phyloP scores from a whole-genome alignment of 306 rosid species.

The Fragaria vesca region DNA sequence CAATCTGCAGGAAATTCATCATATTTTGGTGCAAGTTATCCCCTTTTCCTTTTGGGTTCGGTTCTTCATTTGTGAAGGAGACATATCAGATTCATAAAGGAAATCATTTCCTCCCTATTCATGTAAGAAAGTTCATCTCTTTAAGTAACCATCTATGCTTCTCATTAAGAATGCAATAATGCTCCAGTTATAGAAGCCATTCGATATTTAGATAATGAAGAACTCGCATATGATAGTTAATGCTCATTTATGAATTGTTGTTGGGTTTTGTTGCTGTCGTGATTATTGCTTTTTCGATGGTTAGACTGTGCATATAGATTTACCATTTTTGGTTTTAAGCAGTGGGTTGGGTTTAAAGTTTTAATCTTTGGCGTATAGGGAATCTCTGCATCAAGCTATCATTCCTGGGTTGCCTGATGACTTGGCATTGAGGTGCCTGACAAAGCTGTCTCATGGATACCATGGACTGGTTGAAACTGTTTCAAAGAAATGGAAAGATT shows the following conservation, averaged over 20 bases:
- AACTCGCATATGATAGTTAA: background rate
- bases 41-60: background rate
- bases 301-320: background rate
- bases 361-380: slow-evolving; percentile 17
- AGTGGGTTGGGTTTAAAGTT: background rate
- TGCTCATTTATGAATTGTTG: background rate
- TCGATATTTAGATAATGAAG: background rate
- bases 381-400: background rate
- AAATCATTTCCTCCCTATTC: background rate
- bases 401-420: slow-evolving; percentile 38
- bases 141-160: background rate
- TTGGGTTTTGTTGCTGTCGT: background rate
- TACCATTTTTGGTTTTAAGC: background rate
- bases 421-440: slow-evolving; percentile 34
- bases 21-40: background rate
- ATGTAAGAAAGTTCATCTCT: slow-evolving; percentile 9
- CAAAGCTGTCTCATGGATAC: slow-evolving; percentile 37
- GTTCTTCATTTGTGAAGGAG: background rate
- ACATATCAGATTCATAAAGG: background rate
- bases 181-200: background rate
- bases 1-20: background rate
- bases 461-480: slow-evolving; percentile 31
- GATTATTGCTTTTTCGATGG: background rate
- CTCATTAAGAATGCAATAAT: background rate
- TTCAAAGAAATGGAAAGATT: slow-evolving; percentile 33